These are phyloP conservation scores for Entamoeba dispar DNA, from an alignment of 208 protist genomes.

Conservation along the genomic window DNA sequence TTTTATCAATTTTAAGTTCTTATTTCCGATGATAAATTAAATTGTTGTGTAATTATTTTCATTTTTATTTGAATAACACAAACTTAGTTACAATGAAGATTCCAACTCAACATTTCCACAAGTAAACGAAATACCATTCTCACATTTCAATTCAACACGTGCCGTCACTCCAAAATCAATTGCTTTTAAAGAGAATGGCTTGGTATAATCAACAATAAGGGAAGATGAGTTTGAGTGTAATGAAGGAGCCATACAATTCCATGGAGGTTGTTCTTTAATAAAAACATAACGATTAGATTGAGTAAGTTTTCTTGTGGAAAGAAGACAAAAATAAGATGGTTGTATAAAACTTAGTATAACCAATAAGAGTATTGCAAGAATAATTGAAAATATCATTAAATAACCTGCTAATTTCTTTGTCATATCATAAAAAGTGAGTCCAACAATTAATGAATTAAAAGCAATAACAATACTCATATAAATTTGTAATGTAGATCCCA, in stretches of 20 bases:
- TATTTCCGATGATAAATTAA: too few relatives aligned
- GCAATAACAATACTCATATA: not conserved
- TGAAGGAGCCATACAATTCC: not conserved
- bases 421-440: not conserved
- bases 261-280: not conserved
- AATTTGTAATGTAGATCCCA: not conserved
- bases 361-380: not conserved
- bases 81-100: too few relatives aligned
- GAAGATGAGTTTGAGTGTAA: not conserved
- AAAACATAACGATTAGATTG: not conserved
- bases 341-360: not conserved
- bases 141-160: not conserved
- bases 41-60: too few relatives aligned
- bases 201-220: not conserved
- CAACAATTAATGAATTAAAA: not conserved
- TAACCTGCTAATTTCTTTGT: not conserved
- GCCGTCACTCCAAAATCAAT: not conserved
- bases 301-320: not conserved
- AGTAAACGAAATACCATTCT: not conserved
- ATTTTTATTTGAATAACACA: too few relatives aligned
- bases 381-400: not conserved
- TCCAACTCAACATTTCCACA: not conserved
- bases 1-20: too few relatives aligned
- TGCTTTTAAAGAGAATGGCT: not conserved
- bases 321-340: not conserved